Percentiles rank a stretch among this genome's conserved stretches.
phyloP scores from a whole-genome alignment of 257 asterid species.

The Thymus quinquecostatus region DNA sequence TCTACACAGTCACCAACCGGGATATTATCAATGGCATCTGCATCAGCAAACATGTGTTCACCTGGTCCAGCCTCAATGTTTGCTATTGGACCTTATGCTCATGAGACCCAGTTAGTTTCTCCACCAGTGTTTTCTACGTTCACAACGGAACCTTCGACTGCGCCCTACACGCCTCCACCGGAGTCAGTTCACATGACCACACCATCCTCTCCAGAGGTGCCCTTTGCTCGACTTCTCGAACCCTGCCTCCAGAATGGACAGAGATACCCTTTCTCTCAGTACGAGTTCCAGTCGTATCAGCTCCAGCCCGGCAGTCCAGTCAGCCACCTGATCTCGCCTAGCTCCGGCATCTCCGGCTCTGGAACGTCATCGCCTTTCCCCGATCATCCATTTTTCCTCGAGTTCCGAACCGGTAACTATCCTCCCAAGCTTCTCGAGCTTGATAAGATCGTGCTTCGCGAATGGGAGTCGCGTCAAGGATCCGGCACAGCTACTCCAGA shows the following conservation, averaged over 20 bases:
- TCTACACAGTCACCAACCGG: conserved; percentile 78
- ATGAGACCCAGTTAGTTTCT: conserved; percentile 90
- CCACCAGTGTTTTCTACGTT: conserved; percentile 91
- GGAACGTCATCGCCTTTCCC: conserved; percentile 89
- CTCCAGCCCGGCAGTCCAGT: conserved; percentile 97
- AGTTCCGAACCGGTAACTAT: conserved; percentile 50
- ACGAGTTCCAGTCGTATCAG: conserved; percentile 85
- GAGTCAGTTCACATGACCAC: conserved; percentile 84
- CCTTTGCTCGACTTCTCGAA: conserved; percentile 88
- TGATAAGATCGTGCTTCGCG: conserved; percentile 64
- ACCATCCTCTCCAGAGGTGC: conserved; percentile 98
- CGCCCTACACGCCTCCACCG: conserved; percentile 96
- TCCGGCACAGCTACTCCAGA: conserved; percentile 82
- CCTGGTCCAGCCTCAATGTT: conserved; percentile 86
- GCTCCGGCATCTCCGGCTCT: conserved; percentile 89
- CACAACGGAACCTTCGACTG: conserved; percentile 95
- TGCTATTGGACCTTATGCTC: conserved; percentile 89
- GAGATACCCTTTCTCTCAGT: conserved; percentile 56
- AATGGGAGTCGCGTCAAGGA: conserved; percentile 72
- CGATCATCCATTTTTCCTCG: conserved; percentile 65
- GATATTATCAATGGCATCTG: conserved; percentile 53
- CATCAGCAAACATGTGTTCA: conserved; percentile 75
- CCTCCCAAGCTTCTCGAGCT: conserved; percentile 72
- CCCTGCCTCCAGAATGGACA: conserved; percentile 61
- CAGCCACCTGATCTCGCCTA: conserved; percentile 89